phyloP scores from a whole-genome alignment of 805 yeast species.

The Tetrapisispora pingtungensis region DNA sequence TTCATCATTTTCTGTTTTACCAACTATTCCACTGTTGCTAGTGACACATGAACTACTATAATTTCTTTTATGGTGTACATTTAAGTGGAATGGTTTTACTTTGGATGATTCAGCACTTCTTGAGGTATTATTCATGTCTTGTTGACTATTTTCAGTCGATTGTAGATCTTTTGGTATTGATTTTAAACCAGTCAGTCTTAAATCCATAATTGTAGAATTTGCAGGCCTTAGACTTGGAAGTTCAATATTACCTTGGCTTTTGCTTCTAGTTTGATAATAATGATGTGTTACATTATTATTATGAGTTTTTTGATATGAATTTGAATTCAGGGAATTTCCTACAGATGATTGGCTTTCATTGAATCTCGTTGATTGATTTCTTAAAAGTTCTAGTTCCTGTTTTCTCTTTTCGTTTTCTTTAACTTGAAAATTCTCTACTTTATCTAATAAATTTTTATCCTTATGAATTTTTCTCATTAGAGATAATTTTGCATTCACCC shows the following conservation, averaged over 20 bases:
- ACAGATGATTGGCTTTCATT: constrained; percentile 31
- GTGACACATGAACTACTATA: constrained; percentile 32
- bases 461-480: constrained; percentile 37
- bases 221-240: constrained; percentile 11
- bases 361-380: constrained; percentile 28
- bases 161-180: constrained; percentile 5
- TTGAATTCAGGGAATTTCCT: neutral
- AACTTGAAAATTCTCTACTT: constrained; percentile 15
- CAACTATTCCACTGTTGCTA: constrained; percentile 41
- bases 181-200: constrained; percentile 13
- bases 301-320: neutral
- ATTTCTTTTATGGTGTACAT: constrained; percentile 25
- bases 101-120: constrained; percentile 4
- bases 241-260: constrained; percentile 18
- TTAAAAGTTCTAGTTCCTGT: constrained; percentile 23
- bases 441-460: constrained; percentile 21
- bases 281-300: constrained; percentile 6
- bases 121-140: too few relatives aligned
- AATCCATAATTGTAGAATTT: constrained; percentile 10
- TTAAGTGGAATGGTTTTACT: constrained; percentile 17
- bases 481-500: constrained; percentile 49
- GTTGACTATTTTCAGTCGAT: neutral
- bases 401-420: constrained; percentile 7
- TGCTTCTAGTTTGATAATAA: constrained; percentile 29
- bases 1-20: constrained; percentile 30